Evolutionary conservation across 768 basidiomycete genomes (phyloP).

Genomic region (Phallus indusiatus): DNA sequence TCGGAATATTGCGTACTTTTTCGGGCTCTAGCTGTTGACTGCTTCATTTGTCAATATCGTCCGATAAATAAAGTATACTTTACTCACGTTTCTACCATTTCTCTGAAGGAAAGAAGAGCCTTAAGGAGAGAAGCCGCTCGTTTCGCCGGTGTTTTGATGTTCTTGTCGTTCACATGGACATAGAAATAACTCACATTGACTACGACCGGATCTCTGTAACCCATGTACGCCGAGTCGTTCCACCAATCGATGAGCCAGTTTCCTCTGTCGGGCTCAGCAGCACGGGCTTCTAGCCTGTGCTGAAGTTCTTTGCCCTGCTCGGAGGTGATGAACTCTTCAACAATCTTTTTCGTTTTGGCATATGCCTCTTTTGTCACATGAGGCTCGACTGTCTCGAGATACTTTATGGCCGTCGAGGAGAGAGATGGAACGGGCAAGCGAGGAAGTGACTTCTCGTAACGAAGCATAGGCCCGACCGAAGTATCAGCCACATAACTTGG

Average conservation of each 20-base stretch:
- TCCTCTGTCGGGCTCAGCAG: conserved; percentile 42
- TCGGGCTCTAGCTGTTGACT: conserved; percentile 83
- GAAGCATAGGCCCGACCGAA: conserved; percentile 56
- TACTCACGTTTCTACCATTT: conserved; percentile 69
- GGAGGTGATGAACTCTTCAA: conserved; percentile 60
- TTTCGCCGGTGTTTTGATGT: conserved; percentile 44
- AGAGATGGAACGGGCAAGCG: conserved; percentile 79
- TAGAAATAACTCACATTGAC: conserved; percentile 95
- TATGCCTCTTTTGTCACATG: conserved; percentile 60
- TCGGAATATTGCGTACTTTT: conserved; percentile 62
- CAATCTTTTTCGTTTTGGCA: conserved; percentile 44
- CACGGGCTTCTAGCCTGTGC: conserved; percentile 64
- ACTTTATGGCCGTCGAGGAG: conserved; percentile 74
- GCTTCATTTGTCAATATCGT: not conserved
- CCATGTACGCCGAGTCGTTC: conserved; percentile 90
- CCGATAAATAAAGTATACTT: not conserved
- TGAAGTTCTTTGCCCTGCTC: conserved; percentile 68
- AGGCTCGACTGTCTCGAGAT: conserved; percentile 78
- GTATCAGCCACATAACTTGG: conserved; percentile 45
- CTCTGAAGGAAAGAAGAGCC: conserved; percentile 77
- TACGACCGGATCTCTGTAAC: conserved; percentile 80
- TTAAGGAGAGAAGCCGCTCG: conserved; percentile 80
- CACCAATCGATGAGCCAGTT: conserved; percentile 99
- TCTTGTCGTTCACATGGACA: conserved; percentile 65
- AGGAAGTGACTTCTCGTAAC: conserved; percentile 65